These are phyloP conservation scores for Botryosphaeria dothidea DNA, from an alignment of 2,329 filamentous ascomycete genomes.

Conservation along the genomic window DNA sequence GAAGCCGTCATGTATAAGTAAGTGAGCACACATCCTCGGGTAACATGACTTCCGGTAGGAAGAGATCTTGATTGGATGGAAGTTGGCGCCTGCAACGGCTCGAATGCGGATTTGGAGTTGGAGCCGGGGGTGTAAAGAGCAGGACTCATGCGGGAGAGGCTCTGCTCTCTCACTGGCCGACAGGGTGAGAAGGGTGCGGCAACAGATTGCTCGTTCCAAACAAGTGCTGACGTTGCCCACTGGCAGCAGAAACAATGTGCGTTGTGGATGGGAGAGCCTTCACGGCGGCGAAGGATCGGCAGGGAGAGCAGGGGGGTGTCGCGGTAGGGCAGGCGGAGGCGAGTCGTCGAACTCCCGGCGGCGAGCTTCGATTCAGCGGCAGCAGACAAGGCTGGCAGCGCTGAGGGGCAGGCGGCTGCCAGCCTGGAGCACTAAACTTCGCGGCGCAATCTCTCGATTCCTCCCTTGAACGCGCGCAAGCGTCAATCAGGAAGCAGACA, in stretches of 20 bases:
- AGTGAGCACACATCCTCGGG: too few species aligned
- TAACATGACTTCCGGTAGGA: too few species aligned
- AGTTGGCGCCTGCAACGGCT: not conserved
- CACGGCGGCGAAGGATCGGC: not conserved
- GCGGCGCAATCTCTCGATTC: not conserved
- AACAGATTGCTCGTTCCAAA: not conserved
- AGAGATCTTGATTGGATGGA: not conserved
- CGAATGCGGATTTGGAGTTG: not conserved
- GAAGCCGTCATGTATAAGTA: too few species aligned
- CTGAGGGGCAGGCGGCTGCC: not conserved
- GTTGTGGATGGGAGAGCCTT: not conserved
- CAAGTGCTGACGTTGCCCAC: not conserved
- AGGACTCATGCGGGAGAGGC: not conserved
- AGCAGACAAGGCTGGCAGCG: not conserved
- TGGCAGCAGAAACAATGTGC: not conserved
- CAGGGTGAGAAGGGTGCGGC: not conserved
- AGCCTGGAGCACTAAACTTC: not conserved
- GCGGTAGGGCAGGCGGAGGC: constrained; percentile 1
- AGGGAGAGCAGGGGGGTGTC: constrained; percentile 12
- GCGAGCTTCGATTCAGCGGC: constrained; percentile 2
- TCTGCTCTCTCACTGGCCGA: not conserved
- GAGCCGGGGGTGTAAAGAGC: not conserved
- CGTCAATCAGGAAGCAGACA: not conserved
- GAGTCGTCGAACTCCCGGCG: not conserved
- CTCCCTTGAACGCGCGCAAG: too few species aligned